phyloP scores from a whole-genome alignment of 1,139 yeast genomes.

The Lipomyces yarrowii region DNA sequence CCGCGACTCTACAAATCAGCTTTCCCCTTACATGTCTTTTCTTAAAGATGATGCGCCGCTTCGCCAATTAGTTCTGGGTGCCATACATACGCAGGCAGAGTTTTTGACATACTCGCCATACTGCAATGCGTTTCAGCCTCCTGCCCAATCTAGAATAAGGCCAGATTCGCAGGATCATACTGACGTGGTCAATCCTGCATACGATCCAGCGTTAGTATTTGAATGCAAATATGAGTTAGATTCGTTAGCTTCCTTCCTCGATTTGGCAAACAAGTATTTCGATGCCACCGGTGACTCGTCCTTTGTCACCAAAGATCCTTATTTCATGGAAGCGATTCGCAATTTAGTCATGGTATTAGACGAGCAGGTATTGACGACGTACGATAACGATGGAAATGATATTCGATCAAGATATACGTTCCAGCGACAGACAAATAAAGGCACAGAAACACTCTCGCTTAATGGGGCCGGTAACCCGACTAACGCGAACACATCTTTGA shows the following conservation, averaged over 20 bases:
- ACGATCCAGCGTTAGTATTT: constrained; percentile 72
- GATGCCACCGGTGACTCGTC: constrained; percentile 54
- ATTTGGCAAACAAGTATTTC: constrained; percentile 71
- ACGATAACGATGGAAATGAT: constrained; percentile 57
- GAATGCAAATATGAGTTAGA: constrained; percentile 92
- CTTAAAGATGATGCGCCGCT: constrained; percentile 53
- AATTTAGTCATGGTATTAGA: constrained; percentile 56
- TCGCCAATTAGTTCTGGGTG: constrained; percentile 64
- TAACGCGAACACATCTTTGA: constrained; percentile 65
- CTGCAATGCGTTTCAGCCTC: constrained; percentile 92
- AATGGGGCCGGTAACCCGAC: constrained; percentile 86
- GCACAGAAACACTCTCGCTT: constrained; percentile 78
- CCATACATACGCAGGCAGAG: constrained; percentile 75
- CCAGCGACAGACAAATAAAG: constrained; percentile 64
- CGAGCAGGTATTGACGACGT: constrained; percentile 68
- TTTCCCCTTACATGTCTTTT: constrained; percentile 72
- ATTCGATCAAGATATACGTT: constrained; percentile 61
- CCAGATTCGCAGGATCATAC: constrained; percentile 53
- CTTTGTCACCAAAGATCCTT: constrained; percentile 49
- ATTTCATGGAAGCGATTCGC: constrained; percentile 65
- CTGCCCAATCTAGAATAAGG: constrained; percentile 59
- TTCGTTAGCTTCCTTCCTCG: constrained; percentile 79
- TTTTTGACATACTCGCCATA: constrained; percentile 68
- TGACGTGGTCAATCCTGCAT: constrained; percentile 69
- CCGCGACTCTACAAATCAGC: constrained; percentile 82